Evolutionary conservation across 768 basidiomycete genomes (phyloP).

Genomic region (Lentinus tigrinus): DNA sequence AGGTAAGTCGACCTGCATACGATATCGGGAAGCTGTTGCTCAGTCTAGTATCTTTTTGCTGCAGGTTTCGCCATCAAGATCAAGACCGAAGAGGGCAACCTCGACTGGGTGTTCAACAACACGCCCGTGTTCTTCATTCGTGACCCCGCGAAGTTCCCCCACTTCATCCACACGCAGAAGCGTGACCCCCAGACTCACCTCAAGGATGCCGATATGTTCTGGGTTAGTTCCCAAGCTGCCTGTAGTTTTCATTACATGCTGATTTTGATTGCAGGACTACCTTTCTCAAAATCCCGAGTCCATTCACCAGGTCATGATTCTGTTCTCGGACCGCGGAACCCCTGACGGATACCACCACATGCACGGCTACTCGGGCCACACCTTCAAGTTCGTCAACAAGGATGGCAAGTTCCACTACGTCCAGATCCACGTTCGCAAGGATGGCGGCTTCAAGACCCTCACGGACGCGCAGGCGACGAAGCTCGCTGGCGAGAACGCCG

Average conservation of each 20-base stretch:
- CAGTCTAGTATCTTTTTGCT: background rate
- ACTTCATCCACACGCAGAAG: slow-evolving; percentile 94
- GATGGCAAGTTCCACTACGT: slow-evolving; percentile 85
- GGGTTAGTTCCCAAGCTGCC: slow-evolving; percentile 43
- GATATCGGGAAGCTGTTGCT: background rate
- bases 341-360: slow-evolving; percentile 84
- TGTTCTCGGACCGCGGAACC: slow-evolving; percentile 93
- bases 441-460: slow-evolving; percentile 85
- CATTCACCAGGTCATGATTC: slow-evolving; percentile 85
- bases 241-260: slow-evolving; percentile 28
- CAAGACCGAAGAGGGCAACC: slow-evolving; percentile 87
- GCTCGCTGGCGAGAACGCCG: slow-evolving; percentile 74
- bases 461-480: slow-evolving; percentile 62
- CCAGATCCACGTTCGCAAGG: slow-evolving; percentile 79
- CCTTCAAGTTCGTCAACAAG: slow-evolving; percentile 83
- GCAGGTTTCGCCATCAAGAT: slow-evolving; percentile 86
- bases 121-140: slow-evolving; percentile 91
- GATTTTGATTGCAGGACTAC: slow-evolving; percentile 65
- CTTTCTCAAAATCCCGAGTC: slow-evolving; percentile 86
- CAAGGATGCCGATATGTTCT: slow-evolving; percentile 84
- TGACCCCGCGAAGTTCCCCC: slow-evolving; percentile 86
- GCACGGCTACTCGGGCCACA: slow-evolving; percentile 95
- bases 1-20: slow-evolving; percentile 16
- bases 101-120: slow-evolving; percentile 92
- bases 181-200: slow-evolving; percentile 89